Conservation (phyloP, 176 grass and related monocot genomes). For the Oryza australiensis region DNA sequence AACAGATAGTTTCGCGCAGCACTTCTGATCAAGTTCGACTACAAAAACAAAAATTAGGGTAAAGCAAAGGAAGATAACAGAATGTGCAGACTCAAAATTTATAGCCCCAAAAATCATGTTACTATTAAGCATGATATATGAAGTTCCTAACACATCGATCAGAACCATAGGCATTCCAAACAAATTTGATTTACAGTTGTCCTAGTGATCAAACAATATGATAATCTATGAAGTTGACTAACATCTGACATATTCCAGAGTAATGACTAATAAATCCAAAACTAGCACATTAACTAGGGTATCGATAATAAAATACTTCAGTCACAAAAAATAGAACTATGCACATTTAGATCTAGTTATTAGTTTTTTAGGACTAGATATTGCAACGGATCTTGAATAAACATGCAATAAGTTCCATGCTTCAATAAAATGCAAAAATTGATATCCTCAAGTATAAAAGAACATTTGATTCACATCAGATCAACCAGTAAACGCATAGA, state of each 20-base stretch:
- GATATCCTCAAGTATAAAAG: not conserved
- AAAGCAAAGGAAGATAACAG: slow-evolving; percentile 2
- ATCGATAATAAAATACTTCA: slow-evolving; percentile 17
- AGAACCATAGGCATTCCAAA: not conserved
- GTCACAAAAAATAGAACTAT: not conserved
- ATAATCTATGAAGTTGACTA: not conserved
- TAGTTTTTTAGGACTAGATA: not conserved
- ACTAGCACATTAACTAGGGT: not conserved
- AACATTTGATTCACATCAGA: not conserved
- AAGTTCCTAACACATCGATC: not conserved
- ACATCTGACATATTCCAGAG: not conserved
- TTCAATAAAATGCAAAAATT: not conserved
- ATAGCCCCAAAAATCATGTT: slow-evolving; percentile 13
- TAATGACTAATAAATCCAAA: slow-evolving; percentile 14
- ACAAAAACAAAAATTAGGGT: slow-evolving; percentile 39
- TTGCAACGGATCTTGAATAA: not conserved
- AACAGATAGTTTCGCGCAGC: slow-evolving; percentile 83
- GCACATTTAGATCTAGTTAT: not conserved
- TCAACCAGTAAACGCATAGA: not conserved
- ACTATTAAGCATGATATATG: slow-evolving; percentile 10
- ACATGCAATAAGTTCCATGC: not conserved
- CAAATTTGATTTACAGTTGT: not conserved
- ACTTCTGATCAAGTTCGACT: slow-evolving; percentile 94
- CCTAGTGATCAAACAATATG: slow-evolving; percentile 2
- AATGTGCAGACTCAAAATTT: slow-evolving; percentile 2